These are phyloP conservation scores for Aphanomyces stellatus DNA, from an alignment of 352 stramenopile genomes.

Conservation along the genomic window DNA sequence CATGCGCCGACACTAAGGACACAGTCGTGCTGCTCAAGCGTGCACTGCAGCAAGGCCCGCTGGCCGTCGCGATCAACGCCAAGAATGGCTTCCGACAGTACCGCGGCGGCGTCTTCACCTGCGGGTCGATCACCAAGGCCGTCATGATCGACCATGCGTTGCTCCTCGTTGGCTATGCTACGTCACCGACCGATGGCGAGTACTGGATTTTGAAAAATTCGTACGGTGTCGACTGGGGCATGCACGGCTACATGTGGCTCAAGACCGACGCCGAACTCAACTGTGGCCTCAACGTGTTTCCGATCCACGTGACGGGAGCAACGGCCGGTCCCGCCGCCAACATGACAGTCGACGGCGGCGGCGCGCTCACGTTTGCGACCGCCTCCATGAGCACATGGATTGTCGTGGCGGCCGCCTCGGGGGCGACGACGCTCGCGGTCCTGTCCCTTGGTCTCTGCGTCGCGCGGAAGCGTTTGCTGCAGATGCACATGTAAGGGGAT, in stretches of 20 bases:
- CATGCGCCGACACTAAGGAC: constrained; percentile 46
- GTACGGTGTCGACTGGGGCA: constrained; percentile 59
- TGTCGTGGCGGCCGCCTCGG: constrained; percentile 36
- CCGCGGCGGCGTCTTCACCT: constrained; percentile 54
- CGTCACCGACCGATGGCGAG: constrained; percentile 38
- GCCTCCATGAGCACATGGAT: constrained; percentile 50
- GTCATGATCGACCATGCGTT: constrained; percentile 68
- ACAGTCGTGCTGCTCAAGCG: constrained; percentile 40
- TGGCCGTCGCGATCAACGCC: constrained; percentile 71
- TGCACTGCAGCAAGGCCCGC: constrained; percentile 50
- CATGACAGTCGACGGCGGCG: constrained; percentile 46
- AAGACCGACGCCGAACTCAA: constrained; percentile 61
- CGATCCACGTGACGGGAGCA: constrained; percentile 55
- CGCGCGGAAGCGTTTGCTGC: constrained; percentile 31
- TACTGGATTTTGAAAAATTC: constrained; percentile 84
- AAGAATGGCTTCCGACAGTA: constrained; percentile 65
- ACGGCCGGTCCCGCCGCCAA: constrained; percentile 30
- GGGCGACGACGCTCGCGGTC: constrained; percentile 40
- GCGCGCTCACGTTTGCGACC: constrained; percentile 49
- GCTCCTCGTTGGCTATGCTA: constrained; percentile 67
- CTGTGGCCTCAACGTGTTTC: constrained; percentile 72
- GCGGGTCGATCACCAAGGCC: constrained; percentile 48
- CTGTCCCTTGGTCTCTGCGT: constrained; percentile 44
- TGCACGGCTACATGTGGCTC: constrained; percentile 55
- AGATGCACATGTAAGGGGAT: constrained; percentile 30